These are phyloP conservation scores for Pichia sp. DNA, from an alignment of 1,139 yeast species.

Conservation along the genomic window DNA sequence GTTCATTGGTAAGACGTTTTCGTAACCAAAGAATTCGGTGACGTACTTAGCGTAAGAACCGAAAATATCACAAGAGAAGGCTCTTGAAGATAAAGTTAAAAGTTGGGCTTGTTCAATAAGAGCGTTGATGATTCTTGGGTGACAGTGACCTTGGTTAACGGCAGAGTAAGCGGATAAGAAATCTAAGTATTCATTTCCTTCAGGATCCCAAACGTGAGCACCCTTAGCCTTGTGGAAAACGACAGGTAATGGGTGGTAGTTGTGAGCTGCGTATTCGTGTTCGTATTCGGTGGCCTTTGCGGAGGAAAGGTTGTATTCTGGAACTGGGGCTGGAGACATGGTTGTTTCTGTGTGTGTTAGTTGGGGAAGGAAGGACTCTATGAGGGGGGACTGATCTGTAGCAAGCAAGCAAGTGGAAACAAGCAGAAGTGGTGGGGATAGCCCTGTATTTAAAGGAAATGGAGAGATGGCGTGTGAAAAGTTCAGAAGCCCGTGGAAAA, in stretches of 20 bases:
- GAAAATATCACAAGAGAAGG: constrained; percentile 87
- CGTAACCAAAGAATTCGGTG: constrained; percentile 88
- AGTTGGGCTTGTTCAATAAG: constrained; percentile 82
- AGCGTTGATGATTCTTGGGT: constrained; percentile 86
- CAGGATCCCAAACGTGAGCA: constrained; percentile 98
- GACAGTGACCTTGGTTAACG: constrained; percentile 98
- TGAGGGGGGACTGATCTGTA: too few relatives aligned
- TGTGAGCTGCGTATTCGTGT: constrained; percentile 86
- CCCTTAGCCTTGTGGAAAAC: constrained; percentile 86
- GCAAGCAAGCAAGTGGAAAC: too few relatives aligned
- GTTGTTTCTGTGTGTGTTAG: neutral
- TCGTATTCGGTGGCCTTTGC: constrained; percentile 68
- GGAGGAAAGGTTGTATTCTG: constrained; percentile 54
- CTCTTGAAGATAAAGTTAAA: constrained; percentile 86
- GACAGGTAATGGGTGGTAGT: constrained; percentile 96
- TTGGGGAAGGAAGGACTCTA: neutral
- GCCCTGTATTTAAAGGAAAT: too few relatives aligned
- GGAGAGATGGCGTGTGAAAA: too few relatives aligned
- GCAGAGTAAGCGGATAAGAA: constrained; percentile 94
- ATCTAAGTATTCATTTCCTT: constrained; percentile 85
- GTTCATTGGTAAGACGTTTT: constrained; percentile 95
- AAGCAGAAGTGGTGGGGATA: too few relatives aligned
- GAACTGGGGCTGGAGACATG: constrained; percentile 17
- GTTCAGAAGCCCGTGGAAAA: neutral
- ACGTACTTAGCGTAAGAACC: constrained; percentile 85